Evolutionary conservation across 768 basidiomycete species (phyloP), one percentile per base, ranked within the genome.

Genomic region (Serendipita vermifera): DNA sequence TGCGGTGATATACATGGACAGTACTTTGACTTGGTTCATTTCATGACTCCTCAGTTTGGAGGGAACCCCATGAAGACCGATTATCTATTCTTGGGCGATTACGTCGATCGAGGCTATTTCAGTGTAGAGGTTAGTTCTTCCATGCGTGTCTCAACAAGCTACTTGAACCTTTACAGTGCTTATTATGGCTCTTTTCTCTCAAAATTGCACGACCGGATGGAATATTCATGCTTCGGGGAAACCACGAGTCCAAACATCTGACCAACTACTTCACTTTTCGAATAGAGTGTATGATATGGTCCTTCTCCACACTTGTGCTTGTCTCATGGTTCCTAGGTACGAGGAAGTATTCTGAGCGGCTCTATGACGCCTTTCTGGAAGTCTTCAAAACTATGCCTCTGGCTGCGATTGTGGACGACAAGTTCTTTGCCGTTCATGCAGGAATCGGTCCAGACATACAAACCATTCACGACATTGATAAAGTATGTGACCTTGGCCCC

Each of bases 251-350:
- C 67, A 80, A 85, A 33, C 93, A 98, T 71, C 74, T 98, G 43
- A 98, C 94, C 2, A 91, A 93, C 70, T 96, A 93, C 68, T 97
- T 97, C 66, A 97, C 94, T 6, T 98, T 98, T 75, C 93, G 91
- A 72, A 84, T 89, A 60, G 94, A 98, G 84, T 86, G 85, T 93
- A 63, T 70, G 82, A n/a, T 69, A 31, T 43, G 31, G 61, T 26
- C 46, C 32, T n/a, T 46, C 31, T 54, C 43, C 13, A 3, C 59
- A 58, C 20, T 57, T 38, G 6, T 17, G 26, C 17, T 24, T 15
- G 51, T 57, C 3, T 20, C 7, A 38, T 29, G 11, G 4, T n/a
- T 38, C n/a, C 7, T 62, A 91, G 87, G 87, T 67, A 76, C 89
- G 59, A 91, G 91, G 72, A 96, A 94, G 69, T 96, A 94, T 69